Evolutionary conservation across 192 early-diverging fungal genomes (phyloP), one percentile per base, ranked within the genome.

Genomic region (Podila minutissima): DNA sequence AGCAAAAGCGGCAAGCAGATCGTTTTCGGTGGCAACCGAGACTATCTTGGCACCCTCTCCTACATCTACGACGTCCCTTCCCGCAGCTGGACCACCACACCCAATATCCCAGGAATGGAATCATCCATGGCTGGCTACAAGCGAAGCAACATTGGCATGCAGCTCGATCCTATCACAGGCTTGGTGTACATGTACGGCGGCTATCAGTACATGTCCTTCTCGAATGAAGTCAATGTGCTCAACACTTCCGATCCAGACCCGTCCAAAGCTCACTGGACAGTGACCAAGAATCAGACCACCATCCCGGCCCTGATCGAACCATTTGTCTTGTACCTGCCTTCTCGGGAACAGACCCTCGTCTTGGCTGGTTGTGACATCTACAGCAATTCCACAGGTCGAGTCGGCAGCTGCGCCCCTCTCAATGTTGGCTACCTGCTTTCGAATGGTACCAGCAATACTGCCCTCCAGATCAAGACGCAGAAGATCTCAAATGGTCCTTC

Each of bases 111-210:
- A n/a, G 60, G 62, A 17, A 28, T 73, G 55, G 53, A 55, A 26
- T 32, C 1, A 3, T 28, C 9, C 49, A 63, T 63, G 53, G 17
- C 38, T n/a, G 61, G 53, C 19, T 81, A 81, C 49, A 81, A 81
- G 38, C 62, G 77, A 33, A 24, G 41, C 28, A 81, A 81, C 49
- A 57, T 66, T n/a, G 77, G 71, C 31, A 64, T 81, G 71, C 35
- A 60, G 3, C 62, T 81, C 11, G 77, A 81, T 28, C 19, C 6
- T 4, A 5, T 8, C 19, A 73, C 71, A 3, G 77, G 77, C 6
- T 11, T 81, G 3, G 59, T 81, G 5, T 68, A 68, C 32, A 81
- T 81, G 11, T 73, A 65, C 41, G 77, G 77, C 15, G 77, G 77
- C 2, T 62, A 69, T 35, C 35, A 53, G 20, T 22, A 55, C 4